Percentiles rank a stretch among this genome's conserved stretches.
Evolutionary conservation across 2,329 filamentous ascomycete species (phyloP).

Genomic region (Xylaria sp.): DNA sequence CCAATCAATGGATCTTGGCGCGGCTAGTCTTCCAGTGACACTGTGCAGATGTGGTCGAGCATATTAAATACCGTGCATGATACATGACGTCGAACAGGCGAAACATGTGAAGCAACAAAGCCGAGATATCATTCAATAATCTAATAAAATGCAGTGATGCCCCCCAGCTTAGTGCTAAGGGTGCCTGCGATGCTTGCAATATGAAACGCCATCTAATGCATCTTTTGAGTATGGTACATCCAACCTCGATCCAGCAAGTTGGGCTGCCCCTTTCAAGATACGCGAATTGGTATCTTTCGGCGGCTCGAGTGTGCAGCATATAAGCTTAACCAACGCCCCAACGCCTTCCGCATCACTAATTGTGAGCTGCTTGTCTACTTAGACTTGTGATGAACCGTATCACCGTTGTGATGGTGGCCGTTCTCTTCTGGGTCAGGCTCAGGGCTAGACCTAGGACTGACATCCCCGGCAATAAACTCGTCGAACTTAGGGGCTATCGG

Average conservation of each 20-base stretch:
- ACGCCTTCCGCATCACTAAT: constrained; percentile 38
- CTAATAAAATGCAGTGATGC: constrained; percentile 2
- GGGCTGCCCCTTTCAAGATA: constrained; percentile 22
- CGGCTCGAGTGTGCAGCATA: constrained; percentile 29
- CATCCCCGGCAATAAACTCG: constrained; percentile 78
- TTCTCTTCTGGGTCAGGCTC: constrained; percentile 67
- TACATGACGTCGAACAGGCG: not conserved
- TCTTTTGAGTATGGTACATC: constrained; percentile 43
- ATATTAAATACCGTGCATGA: not conserved
- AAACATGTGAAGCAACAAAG: not conserved
- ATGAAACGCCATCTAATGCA: constrained; percentile 39
- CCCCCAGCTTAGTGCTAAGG: constrained; percentile 2
- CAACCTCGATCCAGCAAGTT: constrained; percentile 33
- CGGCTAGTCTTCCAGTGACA: not conserved
- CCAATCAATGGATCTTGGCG: constrained; percentile 26
- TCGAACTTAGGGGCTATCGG: constrained; percentile 70
- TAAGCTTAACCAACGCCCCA: constrained; percentile 40
- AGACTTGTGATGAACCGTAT: constrained; percentile 44
- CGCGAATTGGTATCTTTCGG: constrained; percentile 33
- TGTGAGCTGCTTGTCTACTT: constrained; percentile 31
- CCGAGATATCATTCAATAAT: constrained; percentile 4
- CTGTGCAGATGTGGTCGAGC: too few species aligned
- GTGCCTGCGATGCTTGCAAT: constrained; percentile 26
- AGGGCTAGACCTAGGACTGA: constrained; percentile 66
- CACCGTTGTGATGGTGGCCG: constrained; percentile 56